These are phyloP conservation scores for Polyporus tsugae DNA, from an alignment of 1,284 basidiomycete genomes.

Conservation along the genomic window DNA sequence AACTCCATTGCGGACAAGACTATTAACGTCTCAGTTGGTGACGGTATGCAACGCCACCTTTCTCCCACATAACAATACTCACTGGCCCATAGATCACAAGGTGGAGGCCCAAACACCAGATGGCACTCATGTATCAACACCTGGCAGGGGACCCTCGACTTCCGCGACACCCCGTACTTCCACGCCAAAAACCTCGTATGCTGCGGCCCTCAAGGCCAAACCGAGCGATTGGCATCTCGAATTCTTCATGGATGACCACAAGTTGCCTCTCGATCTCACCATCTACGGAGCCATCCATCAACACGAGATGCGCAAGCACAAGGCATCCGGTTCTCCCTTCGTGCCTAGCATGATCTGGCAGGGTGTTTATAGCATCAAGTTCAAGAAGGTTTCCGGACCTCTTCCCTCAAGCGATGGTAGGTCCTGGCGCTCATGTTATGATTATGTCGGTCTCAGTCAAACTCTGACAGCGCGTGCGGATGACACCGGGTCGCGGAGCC, in stretches of 20 bases:
- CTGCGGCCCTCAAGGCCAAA: conserved; percentile 91
- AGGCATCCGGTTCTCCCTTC: conserved; percentile 63
- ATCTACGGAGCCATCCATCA: conserved; percentile 96
- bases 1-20: conserved; percentile 79
- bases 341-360: conserved; percentile 86
- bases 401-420: conserved; percentile 67
- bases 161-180: conserved; percentile 50
- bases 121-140: conserved; percentile 93
- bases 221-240: conserved; percentile 97
- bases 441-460: background rate
- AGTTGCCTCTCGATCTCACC: conserved; percentile 87
- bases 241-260: conserved; percentile 91
- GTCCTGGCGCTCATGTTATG: conserved; percentile 33
- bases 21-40: conserved; percentile 83
- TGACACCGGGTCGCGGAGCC: conserved; percentile 50
- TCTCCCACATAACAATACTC: background rate
- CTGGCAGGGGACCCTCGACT: conserved; percentile 54
- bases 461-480: conserved; percentile 44
- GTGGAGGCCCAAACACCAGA: conserved; percentile 96
- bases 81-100: conserved; percentile 70
- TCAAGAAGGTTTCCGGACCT: conserved; percentile 91
- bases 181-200: conserved; percentile 80
- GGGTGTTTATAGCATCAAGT: conserved; percentile 90
- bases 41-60: conserved; percentile 58
- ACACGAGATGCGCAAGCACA: conserved; percentile 71